A percentile compares a stretch with the other conserved stretches of the same genome.
Conservation (phyloP, 129 eudicot species). For the Escallonia herrerae region DNA sequence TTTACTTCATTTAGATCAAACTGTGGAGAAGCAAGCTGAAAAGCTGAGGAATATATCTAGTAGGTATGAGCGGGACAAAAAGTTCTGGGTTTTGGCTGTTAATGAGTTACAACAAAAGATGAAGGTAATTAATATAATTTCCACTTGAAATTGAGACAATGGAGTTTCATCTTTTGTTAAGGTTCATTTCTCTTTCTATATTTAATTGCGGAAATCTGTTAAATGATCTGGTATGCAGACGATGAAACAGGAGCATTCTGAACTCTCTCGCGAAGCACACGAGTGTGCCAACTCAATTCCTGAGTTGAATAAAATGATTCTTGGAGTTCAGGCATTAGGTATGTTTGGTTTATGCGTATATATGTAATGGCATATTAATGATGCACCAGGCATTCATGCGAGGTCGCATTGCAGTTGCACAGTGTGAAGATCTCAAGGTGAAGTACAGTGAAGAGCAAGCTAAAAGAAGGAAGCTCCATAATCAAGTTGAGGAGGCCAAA, state of each 20-base stretch:
- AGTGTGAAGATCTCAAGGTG: conserved; percentile 90
- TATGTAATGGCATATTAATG: background rate
- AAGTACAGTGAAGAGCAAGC: conserved; percentile 91
- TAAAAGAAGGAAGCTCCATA: conserved; percentile 77
- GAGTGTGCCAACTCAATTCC: conserved; percentile 84
- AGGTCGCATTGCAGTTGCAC: conserved; percentile 51
- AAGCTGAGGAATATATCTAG: conserved; percentile 50
- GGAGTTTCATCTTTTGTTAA: background rate
- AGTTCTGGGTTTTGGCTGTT: conserved; percentile 60
- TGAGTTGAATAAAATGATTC: conserved; percentile 73
- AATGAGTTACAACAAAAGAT: conserved; percentile 52
- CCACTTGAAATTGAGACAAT: background rate
- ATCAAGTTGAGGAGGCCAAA: conserved; percentile 87
- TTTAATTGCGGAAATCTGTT: background rate
- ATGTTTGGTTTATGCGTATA: conserved; percentile 18
- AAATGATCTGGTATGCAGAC: conserved; percentile 29
- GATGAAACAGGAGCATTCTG: conserved; percentile 68
- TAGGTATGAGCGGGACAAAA: conserved; percentile 68
- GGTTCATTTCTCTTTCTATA: background rate
- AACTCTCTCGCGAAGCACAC: conserved; percentile 85
- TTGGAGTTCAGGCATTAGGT: conserved; percentile 93
- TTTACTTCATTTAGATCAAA: conserved; percentile 42
- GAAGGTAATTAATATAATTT: conserved; percentile 34
- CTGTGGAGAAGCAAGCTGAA: conserved; percentile 66
- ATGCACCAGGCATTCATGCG: background rate